Base-by-base conservation (phyloP, 176 grass and related monocot species). In the Phoenix roebelenii region DNA sequence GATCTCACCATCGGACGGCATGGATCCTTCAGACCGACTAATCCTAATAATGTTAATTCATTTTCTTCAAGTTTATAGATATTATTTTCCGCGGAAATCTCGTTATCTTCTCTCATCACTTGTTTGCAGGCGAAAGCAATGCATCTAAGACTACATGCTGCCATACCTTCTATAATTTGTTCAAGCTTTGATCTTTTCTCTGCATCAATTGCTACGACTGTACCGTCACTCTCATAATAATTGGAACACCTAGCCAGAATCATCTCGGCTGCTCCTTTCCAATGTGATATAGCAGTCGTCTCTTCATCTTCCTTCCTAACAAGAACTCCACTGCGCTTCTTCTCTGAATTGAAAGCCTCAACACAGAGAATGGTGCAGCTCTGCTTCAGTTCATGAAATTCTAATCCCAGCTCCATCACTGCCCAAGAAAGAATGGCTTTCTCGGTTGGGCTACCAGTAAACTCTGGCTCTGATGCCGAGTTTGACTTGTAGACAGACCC, bases 191-290 rank as follows among this genome's bases (percentile, higher is more conserved):
- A 39, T 52, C 69, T 91, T 22, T 75, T 22, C 22, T 78, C 80
- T 0, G 2, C 18, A 3, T 22, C 75, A 15, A 97, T 70, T 0
- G 75, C 6, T 1, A 5, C 39, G n/a, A 58, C 9, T 4, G 16
- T 67, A 17, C 84, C 92, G 14, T 76, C 58, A 0, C 51, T 58
- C 12, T 25, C 58, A 0, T 79, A 52, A 29, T 78, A 97, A 49
- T 49, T 49, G 0, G 77, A 75, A 72, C 92, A 91, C 5, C 44
- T 77, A 17, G 55, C 65, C 62, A 97, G 5, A 50, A 97, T 76
- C 81, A 91, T 88, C 80, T 97, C 92, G 0, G 92, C 87, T 0
- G 92, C 87, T 20, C 92, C 92, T 64, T 97, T 97, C 92, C 92
- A 91, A 32, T 97, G 92, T 7, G 76, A 63, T 53, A 26, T 29